Evolutionary conservation across 2,329 filamentous ascomycete species (phyloP).

Genomic region (Leptosphaerulina australis): DNA sequence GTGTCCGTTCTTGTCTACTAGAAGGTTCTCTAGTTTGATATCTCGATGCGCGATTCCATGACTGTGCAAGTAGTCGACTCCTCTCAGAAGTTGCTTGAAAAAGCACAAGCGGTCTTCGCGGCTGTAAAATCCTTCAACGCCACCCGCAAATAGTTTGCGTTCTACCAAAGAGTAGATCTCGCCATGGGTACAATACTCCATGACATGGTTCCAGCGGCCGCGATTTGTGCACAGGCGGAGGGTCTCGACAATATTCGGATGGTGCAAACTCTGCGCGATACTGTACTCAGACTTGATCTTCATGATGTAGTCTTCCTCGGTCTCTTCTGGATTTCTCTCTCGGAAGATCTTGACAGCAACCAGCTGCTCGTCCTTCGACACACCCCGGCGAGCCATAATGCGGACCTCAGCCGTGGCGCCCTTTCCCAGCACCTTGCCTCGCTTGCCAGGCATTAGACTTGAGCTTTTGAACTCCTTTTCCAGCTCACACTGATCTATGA

Average conservation of each 20-base stretch:
- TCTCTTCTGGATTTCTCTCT: constrained; percentile 71
- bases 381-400: constrained; percentile 76
- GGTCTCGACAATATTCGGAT: constrained; percentile 86
- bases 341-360: constrained; percentile 91
- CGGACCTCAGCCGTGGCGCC: constrained; percentile 83
- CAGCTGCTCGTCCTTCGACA: constrained; percentile 63
- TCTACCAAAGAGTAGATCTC: constrained; percentile 79
- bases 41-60: constrained; percentile 90
- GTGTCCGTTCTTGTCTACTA: constrained; percentile 78
- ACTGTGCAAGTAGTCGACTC: constrained; percentile 78
- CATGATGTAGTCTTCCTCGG: constrained; percentile 75
- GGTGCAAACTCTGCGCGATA: constrained; percentile 82
- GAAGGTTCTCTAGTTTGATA: constrained; percentile 86
- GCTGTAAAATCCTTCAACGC: constrained; percentile 61
- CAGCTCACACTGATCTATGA: constrained; percentile 72
- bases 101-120: constrained; percentile 76
- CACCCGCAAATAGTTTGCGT: constrained; percentile 59
- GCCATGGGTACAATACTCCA: constrained; percentile 87
- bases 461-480: constrained; percentile 69
- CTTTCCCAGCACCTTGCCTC: constrained; percentile 78
- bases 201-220: constrained; percentile 85
- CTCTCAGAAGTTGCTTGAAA: constrained; percentile 87
- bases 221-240: constrained; percentile 74
- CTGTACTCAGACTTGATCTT: constrained; percentile 92
- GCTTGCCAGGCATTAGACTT: constrained; percentile 72